Evolutionary conservation across 108 stramenopile species (phyloP).

Genomic region (Aurantiochytrium sp.): DNA sequence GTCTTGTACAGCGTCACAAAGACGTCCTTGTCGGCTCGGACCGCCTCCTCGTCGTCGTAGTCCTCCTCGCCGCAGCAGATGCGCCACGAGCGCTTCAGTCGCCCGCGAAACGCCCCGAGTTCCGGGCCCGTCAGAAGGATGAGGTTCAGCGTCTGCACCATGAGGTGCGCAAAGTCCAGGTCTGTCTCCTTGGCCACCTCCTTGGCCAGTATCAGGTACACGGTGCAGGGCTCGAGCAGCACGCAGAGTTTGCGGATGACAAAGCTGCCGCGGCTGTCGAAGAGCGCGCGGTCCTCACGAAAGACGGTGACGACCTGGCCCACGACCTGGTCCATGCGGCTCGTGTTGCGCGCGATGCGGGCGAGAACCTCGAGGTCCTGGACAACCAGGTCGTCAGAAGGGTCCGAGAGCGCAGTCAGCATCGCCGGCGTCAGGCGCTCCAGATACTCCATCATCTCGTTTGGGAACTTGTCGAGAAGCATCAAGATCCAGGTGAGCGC

Average conservation of each 20-base stretch:
- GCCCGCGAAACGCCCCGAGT: conserved; percentile 74
- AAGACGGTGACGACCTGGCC: conserved; percentile 84
- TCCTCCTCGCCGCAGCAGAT: neutral
- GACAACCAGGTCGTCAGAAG: conserved; percentile 79
- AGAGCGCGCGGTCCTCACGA: conserved; percentile 72
- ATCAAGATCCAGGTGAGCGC: conserved; percentile 90
- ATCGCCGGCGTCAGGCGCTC: conserved; percentile 78
- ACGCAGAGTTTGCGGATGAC: conserved; percentile 93
- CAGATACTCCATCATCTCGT: conserved; percentile 82
- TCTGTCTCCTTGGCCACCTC: conserved; percentile 37
- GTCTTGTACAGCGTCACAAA: conserved; percentile 81
- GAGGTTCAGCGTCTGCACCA: conserved; percentile 95
- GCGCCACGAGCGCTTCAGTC: conserved; percentile 49
- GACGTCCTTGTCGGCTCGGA: conserved; percentile 47
- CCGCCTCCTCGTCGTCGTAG: neutral
- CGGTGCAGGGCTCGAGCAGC: conserved; percentile 80
- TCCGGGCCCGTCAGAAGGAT: conserved; percentile 92
- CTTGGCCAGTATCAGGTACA: conserved; percentile 81
- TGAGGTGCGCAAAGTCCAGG: conserved; percentile 68
- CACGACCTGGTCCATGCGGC: conserved; percentile 74
- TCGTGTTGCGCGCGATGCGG: conserved; percentile 78
- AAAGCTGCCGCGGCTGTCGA: conserved; percentile 88
- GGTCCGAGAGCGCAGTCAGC: conserved; percentile 83
- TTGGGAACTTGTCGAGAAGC: conserved; percentile 83
- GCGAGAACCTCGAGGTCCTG: conserved; percentile 87